A percentile compares a stretch with the other conserved stretches of the same genome.
phyloP scores from a whole-genome alignment of 345 rosid genomes.

The Rubroshorea leprosula region DNA sequence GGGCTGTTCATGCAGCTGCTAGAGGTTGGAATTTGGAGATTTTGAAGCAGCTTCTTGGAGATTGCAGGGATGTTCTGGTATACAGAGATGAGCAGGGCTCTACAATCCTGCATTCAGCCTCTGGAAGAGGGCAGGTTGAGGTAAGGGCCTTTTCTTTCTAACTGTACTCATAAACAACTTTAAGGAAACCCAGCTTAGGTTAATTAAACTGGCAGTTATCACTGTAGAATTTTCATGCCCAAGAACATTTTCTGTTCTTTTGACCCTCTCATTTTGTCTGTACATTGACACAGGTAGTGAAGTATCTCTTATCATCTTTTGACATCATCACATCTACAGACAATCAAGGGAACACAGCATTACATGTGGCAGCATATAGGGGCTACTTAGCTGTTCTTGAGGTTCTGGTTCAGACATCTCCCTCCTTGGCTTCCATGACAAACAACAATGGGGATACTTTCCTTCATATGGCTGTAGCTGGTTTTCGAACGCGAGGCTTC shows the following conservation, averaged over 20 bases:
- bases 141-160: slow-evolving; percentile 25
- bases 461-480: slow-evolving; percentile 82
- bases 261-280: background rate
- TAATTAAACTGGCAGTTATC: too few relatives aligned
- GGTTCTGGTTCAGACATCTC: slow-evolving; percentile 44
- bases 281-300: slow-evolving; percentile 48
- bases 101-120: slow-evolving; percentile 71
- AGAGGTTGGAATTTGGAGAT: slow-evolving; percentile 86
- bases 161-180: too few relatives aligned
- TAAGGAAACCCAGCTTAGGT: too few relatives aligned
- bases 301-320: slow-evolving; percentile 48
- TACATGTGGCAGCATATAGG: slow-evolving; percentile 76
- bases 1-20: slow-evolving; percentile 84
- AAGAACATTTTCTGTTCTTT: background rate
- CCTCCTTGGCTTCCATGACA: slow-evolving; percentile 32
- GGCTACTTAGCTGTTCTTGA: slow-evolving; percentile 59
- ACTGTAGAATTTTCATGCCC: too few relatives aligned
- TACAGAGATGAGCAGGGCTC: slow-evolving; percentile 63
- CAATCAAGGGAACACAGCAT: slow-evolving; percentile 70
- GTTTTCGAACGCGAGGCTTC: slow-evolving; percentile 69
- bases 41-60: slow-evolving; percentile 37
- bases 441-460: slow-evolving; percentile 73
- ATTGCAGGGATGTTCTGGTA: slow-evolving; percentile 34
- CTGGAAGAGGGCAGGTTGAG: slow-evolving; percentile 79
- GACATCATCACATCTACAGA: slow-evolving; percentile 43